Base-by-base conservation (phyloP, 805 yeast genomes). In the Sugiyamaella qingdaonensis region DNA sequence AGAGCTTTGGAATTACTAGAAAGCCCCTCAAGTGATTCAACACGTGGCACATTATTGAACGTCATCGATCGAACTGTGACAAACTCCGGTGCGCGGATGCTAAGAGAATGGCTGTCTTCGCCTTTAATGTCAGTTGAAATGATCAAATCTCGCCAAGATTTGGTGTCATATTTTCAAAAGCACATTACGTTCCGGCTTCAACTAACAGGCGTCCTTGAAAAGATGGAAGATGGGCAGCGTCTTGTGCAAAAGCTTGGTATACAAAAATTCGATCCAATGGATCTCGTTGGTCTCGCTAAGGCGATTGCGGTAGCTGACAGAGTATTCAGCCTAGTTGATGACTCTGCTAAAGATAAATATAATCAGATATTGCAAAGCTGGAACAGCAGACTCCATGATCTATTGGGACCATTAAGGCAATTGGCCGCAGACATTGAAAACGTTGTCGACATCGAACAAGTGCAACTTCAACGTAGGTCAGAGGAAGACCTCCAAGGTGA, bases 41-140 rank as follows among this genome's bases (percentile, higher is more conserved):
- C 68, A n/a, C 76, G 75, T 7, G 96, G 96, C 0, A 83, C 96
- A 0, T 67, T 92, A 19, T 72, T 88, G 4, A 78, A 81, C n/a
- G 77, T 86, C 0, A 78, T 94, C 2, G 79, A 81, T 54, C 72
- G 85, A 49, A 92, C 98, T 0, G 80, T 79, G 2, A 89, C 98
- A 0, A 76, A 84, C 0, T 82, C 94, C 0, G 98, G 98, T 0
- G 73, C 95, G 0, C 72, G 98, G 41, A 63, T 86, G n/a, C 69
- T 94, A 10, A 78, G 84, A 7, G 82, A 84, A 49, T 89, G 97
- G 97, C 69, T 92, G 3, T 76, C 87, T 24, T 81, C 88, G 1
- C 99, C 99, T 0, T 77, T 88, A 0, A 76, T 85, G 9, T 78
- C 85, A 61, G 61, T 78, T 0, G 60, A 64, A 0, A 86, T 80